phyloP scores from a whole-genome alignment of 495 filamentous ascomycete genomes.

The Lasiosphaeria hispida region DNA sequence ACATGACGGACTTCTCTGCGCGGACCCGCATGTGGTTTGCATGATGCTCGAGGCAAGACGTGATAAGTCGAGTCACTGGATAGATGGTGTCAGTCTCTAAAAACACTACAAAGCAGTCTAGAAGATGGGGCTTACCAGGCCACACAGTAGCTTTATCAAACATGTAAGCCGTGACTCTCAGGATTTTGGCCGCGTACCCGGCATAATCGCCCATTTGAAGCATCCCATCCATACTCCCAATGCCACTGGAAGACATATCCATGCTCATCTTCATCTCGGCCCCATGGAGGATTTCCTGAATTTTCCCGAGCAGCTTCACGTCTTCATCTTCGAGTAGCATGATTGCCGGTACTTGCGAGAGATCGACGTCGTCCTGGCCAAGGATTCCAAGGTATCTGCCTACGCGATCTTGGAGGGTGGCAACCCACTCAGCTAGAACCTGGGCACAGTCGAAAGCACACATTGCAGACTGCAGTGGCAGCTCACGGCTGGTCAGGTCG shows the following conservation, averaged over 20 bases:
- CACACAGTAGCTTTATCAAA: constrained; percentile 87
- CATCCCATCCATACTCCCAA: constrained; percentile 28
- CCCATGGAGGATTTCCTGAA: constrained; percentile 73
- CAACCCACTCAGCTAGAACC: constrained; percentile 94
- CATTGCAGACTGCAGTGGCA: constrained; percentile 91
- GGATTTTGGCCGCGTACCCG: constrained; percentile 82
- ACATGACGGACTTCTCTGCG: constrained; percentile 59
- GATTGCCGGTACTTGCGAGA: constrained; percentile 72
- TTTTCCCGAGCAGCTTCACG: constrained; percentile 79
- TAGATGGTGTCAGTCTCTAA: constrained; percentile 13
- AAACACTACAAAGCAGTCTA: background rate
- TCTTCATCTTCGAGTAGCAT: constrained; percentile 94
- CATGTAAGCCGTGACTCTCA: constrained; percentile 84
- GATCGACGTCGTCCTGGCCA: constrained; percentile 76
- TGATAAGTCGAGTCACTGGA: constrained; percentile 82
- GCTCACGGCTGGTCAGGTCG: constrained; percentile 78
- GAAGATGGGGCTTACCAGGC: constrained; percentile 64
- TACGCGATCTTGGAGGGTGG: constrained; percentile 91
- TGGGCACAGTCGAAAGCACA: constrained; percentile 96
- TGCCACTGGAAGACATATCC: constrained; percentile 35
- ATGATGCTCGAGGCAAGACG: constrained; percentile 79
- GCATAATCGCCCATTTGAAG: constrained; percentile 60
- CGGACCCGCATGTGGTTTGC: constrained; percentile 73
- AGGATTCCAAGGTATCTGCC: constrained; percentile 84
- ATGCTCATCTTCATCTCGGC: constrained; percentile 77